A percentile compares a stretch with the other conserved stretches of the same genome.
These are phyloP conservation scores for Tulasnella sp. DNA, from an alignment of 768 basidiomycete genomes.

Conservation along the genomic window DNA sequence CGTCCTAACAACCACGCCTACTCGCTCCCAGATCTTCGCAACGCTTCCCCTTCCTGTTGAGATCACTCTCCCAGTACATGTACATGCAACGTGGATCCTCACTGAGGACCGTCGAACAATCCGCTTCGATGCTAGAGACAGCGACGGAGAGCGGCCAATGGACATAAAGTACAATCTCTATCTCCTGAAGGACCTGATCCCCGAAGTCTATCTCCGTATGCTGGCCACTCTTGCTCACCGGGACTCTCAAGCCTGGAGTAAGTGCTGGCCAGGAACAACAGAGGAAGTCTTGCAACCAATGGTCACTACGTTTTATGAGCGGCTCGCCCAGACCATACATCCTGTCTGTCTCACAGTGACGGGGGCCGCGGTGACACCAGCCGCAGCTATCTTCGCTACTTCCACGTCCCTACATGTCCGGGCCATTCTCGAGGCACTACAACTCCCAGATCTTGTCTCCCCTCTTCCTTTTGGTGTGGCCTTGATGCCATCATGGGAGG, in stretches of 20 bases:
- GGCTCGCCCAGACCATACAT: not conserved
- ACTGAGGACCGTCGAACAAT: constrained; percentile 33
- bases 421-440: not conserved
- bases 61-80: constrained; percentile 36
- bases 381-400: not conserved
- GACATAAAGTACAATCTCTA: not conserved
- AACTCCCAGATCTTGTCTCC: not conserved
- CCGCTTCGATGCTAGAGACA: not conserved
- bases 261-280: not conserved
- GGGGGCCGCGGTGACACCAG: not conserved
- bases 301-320: not conserved
- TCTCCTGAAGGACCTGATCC: not conserved
- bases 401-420: not conserved
- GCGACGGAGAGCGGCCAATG: not conserved
- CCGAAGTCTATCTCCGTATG: not conserved
- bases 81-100: constrained; percentile 38
- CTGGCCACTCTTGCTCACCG: not conserved
- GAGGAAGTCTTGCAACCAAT: not conserved
- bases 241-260: not conserved
- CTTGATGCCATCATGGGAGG: not conserved
- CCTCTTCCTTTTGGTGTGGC: not conserved
- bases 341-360: not conserved
- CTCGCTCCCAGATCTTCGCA: constrained; percentile 29
- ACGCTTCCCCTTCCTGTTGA: constrained; percentile 33
- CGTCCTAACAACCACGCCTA: not conserved